Conservation (phyloP, 2,329 filamentous ascomycete species). For the Ceratocystis harringtonii region DNA sequence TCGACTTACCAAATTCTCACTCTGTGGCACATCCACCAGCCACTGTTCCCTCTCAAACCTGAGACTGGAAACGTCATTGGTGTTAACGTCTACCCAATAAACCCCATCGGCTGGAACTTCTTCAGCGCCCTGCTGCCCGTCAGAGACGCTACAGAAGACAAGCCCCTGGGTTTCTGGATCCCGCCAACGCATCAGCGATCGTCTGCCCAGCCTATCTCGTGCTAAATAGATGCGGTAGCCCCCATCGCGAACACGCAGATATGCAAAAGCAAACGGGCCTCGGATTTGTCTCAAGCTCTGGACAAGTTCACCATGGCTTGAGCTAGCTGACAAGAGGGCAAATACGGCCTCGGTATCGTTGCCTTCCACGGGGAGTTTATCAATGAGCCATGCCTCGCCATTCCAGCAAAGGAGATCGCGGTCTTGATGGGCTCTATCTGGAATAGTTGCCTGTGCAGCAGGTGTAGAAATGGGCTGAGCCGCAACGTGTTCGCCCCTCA, state of each 20-base stretch:
- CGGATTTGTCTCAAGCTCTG: conserved; percentile 45
- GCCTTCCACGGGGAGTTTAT: conserved; percentile 40
- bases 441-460: too few relatives aligned
- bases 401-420: conserved; percentile 66
- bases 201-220: conserved; percentile 71
- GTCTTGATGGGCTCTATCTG: neutral
- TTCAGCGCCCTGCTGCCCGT: conserved; percentile 42
- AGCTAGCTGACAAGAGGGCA: conserved; percentile 31
- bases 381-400: conserved; percentile 80
- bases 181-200: conserved; percentile 66
- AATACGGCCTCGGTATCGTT: conserved; percentile 71
- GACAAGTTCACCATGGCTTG: conserved; percentile 28
- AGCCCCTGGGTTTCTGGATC: conserved; percentile 29
- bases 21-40: neutral
- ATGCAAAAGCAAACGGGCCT: conserved; percentile 85
- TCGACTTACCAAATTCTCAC: conserved; percentile 13
- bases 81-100: conserved; percentile 47
- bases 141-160: conserved; percentile 57
- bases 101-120: conserved; percentile 80
- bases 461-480: neutral
- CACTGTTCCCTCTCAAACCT: conserved; percentile 11
- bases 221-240: conserved; percentile 55
- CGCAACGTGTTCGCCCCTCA: neutral
- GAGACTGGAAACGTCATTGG: neutral
- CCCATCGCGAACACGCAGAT: conserved; percentile 46